phyloP scores from a whole-genome alignment of 2,329 filamentous ascomycete genomes.

The Keithomyces neogunnii region DNA sequence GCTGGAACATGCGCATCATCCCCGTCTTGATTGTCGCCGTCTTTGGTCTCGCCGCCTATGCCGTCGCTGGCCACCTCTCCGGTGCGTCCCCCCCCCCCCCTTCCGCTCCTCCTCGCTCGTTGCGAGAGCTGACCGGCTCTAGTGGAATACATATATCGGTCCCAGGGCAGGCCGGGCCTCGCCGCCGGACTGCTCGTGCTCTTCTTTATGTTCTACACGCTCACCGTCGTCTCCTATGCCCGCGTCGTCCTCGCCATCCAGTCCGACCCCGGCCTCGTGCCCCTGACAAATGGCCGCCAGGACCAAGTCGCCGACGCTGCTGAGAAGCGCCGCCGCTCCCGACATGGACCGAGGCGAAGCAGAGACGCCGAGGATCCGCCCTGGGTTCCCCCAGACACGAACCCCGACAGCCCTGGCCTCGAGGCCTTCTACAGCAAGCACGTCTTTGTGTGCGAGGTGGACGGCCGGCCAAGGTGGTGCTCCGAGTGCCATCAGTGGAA shows the following conservation, averaged over 20 bases:
- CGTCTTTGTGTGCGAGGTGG: conserved; percentile 72
- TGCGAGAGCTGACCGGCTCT: not conserved
- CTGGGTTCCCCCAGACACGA: conserved; percentile 31
- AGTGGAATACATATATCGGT: conserved; percentile 61
- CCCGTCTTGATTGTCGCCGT: conserved; percentile 59
- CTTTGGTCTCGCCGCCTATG: conserved; percentile 64
- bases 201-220: conserved; percentile 63
- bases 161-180: conserved; percentile 38
- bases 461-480: conserved; percentile 84
- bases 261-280: conserved; percentile 64
- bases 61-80: conserved; percentile 58
- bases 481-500: conserved; percentile 80
- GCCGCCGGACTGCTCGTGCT: conserved; percentile 64
- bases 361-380: conserved; percentile 19
- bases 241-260: conserved; percentile 62
- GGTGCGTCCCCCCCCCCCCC: conserved; percentile 38
- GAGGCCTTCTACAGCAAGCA: conserved; percentile 75
- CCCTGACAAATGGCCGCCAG: conserved; percentile 38
- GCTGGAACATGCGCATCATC: conserved; percentile 46
- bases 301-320: conserved; percentile 17
- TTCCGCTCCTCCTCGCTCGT: not conserved
- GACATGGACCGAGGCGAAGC: conserved; percentile 1
- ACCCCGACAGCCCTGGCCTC: conserved; percentile 57
- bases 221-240: conserved; percentile 59
- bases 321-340: conserved; percentile 8